Conservation (phyloP, 257 asterid species). For the Solanum neorickii region DNA sequence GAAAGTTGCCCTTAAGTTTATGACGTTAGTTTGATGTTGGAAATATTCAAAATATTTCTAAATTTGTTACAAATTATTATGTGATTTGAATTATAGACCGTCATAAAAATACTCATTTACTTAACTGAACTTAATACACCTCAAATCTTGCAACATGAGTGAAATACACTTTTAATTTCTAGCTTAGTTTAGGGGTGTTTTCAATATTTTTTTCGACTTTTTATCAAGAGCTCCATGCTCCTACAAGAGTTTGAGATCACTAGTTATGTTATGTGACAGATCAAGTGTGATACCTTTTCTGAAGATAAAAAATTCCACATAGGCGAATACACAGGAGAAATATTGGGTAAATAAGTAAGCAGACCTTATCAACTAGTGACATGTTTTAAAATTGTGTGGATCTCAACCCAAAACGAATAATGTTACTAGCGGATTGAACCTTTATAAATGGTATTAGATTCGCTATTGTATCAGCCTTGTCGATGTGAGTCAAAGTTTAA, state of each 20-base stretch:
- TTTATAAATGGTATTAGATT: no score
- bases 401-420: neutral
- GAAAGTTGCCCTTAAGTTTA: no score
- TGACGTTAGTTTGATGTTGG: neutral
- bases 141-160: fast-evolving
- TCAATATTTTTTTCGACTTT: no score
- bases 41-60: no score
- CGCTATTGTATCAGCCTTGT: neutral
- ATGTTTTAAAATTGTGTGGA: no score
- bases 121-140: no score
- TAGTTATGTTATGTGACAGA: neutral
- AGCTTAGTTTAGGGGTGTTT: neutral
- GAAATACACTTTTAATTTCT: no score
- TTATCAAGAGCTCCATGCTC: neutral
- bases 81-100: no score
- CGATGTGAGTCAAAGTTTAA: neutral
- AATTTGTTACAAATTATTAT: no score
- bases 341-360: neutral
- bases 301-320: no score
- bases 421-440: neutral
- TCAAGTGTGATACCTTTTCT: neutral
- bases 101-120: fast-evolving
- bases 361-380: no score
- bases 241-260: neutral
- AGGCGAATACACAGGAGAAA: no score